Evolutionary conservation across 2,329 filamentous ascomycete species (phyloP).

Genomic region (Cryoendolithus antarcticus): DNA sequence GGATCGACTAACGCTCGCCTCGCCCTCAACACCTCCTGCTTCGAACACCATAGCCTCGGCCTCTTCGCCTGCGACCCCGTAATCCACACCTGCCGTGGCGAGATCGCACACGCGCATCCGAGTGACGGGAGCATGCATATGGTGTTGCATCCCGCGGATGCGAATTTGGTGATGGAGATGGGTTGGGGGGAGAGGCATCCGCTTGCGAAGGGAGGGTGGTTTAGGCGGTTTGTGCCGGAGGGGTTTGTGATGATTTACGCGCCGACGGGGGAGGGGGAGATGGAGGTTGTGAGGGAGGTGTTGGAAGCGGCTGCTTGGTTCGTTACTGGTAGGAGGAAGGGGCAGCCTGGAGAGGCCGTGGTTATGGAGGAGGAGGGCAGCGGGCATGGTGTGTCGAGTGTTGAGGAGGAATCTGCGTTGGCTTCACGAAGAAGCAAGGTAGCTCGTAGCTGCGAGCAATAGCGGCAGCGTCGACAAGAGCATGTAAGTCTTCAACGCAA

Average conservation of each 20-base stretch:
- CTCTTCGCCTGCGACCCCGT: slow-evolving; percentile 57
- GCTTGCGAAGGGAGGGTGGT: slow-evolving; percentile 53
- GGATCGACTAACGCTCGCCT: slow-evolving; percentile 32
- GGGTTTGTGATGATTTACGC: slow-evolving; percentile 78
- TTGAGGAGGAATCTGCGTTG: no score
- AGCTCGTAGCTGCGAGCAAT: no score
- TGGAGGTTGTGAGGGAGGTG: slow-evolving; percentile 55
- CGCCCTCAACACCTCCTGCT: slow-evolving; percentile 52
- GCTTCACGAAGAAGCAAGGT: no score
- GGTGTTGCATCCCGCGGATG: slow-evolving; percentile 68
- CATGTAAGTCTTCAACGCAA: no score
- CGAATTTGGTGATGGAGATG: slow-evolving; percentile 55
- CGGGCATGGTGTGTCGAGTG: no score
- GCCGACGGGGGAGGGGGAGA: slow-evolving; percentile 55
- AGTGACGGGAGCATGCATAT: slow-evolving; percentile 68
- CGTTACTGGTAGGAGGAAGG: slow-evolving; percentile 21
- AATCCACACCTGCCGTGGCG: slow-evolving; percentile 63
- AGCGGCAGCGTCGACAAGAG: no score
- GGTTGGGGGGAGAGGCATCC: slow-evolving; percentile 67
- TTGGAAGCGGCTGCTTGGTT: slow-evolving; percentile 66
- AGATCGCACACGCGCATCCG: slow-evolving; percentile 69
- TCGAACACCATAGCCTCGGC: slow-evolving; percentile 71
- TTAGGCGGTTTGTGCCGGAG: slow-evolving; percentile 55
- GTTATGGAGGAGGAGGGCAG: no score
- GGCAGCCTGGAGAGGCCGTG: no score